Evolutionary conservation across 257 asterid genomes (phyloP).

Genomic region (Nicotiana obtusifolia): DNA sequence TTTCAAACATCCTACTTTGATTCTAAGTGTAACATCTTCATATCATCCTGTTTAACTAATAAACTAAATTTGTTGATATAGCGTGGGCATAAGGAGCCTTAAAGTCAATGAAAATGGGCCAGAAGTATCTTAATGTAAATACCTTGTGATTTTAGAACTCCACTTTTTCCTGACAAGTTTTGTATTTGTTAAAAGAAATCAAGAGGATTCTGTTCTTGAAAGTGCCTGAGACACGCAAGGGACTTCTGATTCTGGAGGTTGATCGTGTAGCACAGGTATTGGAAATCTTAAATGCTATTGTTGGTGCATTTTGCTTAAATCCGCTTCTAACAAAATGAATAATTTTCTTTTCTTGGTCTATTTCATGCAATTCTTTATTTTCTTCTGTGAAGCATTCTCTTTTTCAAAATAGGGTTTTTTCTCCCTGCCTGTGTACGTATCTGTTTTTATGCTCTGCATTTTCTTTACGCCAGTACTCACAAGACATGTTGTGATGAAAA

Average conservation of each 20-base stretch:
- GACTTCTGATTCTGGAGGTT: constrained; percentile 64
- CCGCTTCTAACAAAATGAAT: not conserved
- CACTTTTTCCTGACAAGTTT: constrained; percentile 20
- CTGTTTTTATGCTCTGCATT: not conserved
- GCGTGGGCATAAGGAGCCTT: not conserved
- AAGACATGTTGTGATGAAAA: not conserved
- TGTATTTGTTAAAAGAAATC: constrained; percentile 49
- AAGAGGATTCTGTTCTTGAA: constrained; percentile 73
- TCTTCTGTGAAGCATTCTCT: not conserved
- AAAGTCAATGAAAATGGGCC: not conserved
- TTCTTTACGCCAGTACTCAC: not conserved
- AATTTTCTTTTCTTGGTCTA: not conserved
- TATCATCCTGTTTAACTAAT: no score
- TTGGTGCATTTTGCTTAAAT: not conserved
- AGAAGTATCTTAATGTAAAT: constrained; percentile 10
- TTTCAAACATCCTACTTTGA: not conserved
- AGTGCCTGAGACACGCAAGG: constrained; percentile 84
- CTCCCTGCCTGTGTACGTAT: not conserved
- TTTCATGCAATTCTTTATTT: not conserved
- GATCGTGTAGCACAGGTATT: constrained; percentile 87
- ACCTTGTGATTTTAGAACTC: constrained; percentile 11
- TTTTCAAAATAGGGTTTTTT: not conserved
- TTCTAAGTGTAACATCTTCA: not conserved
- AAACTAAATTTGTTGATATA: not conserved
- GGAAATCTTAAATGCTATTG: not conserved